phyloP scores from a whole-genome alignment of 2,329 filamentous ascomycete genomes.

The Penicillium sp. region DNA sequence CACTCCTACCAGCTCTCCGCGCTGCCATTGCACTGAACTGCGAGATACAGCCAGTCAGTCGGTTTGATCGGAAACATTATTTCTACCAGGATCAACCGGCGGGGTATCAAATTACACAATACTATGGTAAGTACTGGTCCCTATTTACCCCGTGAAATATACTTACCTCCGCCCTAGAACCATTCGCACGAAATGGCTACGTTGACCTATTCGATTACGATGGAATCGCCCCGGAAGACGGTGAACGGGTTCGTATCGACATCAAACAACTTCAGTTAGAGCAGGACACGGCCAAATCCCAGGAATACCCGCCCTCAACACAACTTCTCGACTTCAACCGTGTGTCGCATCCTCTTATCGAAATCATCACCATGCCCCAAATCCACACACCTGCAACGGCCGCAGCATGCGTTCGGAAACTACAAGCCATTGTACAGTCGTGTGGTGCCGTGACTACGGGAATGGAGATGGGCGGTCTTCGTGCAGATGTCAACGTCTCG shows the following conservation, averaged over 20 bases:
- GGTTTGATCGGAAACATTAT: conserved; percentile 96
- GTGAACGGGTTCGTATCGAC: conserved; percentile 67
- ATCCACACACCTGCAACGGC: conserved; percentile 86
- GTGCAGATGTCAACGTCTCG: conserved; percentile 95
- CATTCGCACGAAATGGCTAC: conserved; percentile 67
- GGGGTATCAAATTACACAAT: conserved; percentile 97
- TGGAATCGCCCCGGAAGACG: conserved; percentile 74
- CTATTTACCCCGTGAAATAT: not conserved
- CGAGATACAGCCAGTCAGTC: conserved; percentile 70
- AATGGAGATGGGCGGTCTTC: conserved; percentile 88
- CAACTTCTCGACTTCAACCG: conserved; percentile 92
- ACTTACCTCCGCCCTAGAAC: conserved; percentile 42
- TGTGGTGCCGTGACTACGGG: conserved; percentile 85
- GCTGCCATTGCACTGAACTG: conserved; percentile 84
- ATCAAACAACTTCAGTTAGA: conserved; percentile 97
- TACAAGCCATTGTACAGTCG: conserved; percentile 75
- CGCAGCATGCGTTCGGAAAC: conserved; percentile 82
- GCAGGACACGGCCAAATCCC: conserved; percentile 95
- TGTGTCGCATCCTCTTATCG: conserved; percentile 84
- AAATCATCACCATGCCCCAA: conserved; percentile 89
- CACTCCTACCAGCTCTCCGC: conserved; percentile 83
- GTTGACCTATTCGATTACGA: conserved; percentile 73
- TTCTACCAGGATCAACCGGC: conserved; percentile 98
- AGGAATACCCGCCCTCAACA: conserved; percentile 69
- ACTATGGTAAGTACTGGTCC: conserved; percentile 59